phyloP scores from a whole-genome alignment of 2,329 filamentous ascomycete species.

The Tolypocladium album region DNA sequence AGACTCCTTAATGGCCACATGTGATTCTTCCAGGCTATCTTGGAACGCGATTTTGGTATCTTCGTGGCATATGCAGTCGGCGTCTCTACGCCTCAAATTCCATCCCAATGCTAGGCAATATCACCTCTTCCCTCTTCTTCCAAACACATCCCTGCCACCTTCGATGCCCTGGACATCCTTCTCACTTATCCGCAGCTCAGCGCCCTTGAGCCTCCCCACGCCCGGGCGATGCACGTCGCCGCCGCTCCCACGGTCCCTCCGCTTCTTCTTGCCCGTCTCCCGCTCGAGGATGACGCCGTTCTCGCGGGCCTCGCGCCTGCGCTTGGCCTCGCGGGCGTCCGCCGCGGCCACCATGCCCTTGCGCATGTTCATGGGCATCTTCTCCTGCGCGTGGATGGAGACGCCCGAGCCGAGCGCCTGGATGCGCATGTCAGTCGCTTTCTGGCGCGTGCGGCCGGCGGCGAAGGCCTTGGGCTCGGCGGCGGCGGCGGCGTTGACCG shows the following conservation, averaged over 20 bases:
- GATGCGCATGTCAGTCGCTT: conserved; percentile 74
- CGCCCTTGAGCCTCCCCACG: conserved; percentile 70
- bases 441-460: conserved; percentile 63
- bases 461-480: conserved; percentile 31
- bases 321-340: conserved; percentile 52
- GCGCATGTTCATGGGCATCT: conserved; percentile 80
- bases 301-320: conserved; percentile 72
- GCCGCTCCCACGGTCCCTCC: conserved; percentile 33
- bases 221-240: conserved; percentile 63
- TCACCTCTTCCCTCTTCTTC: conserved; percentile 23
- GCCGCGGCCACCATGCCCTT: conserved; percentile 72
- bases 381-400: conserved; percentile 66
- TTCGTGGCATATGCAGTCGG: not conserved
- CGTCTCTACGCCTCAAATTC: not conserved
- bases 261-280: conserved; percentile 25
- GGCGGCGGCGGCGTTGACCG: conserved; percentile 26
- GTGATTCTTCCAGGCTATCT: not conserved
- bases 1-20: no score
- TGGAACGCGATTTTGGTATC: not conserved
- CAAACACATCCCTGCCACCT: conserved; percentile 34
- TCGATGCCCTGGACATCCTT: conserved; percentile 65
- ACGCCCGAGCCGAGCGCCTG: conserved; percentile 69
- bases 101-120: not conserved
- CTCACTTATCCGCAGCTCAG: conserved; percentile 68
- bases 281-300: conserved; percentile 83